Evolutionary conservation across 129 eudicot species (phyloP).

Genomic region (Flaveria ramosissima): DNA sequence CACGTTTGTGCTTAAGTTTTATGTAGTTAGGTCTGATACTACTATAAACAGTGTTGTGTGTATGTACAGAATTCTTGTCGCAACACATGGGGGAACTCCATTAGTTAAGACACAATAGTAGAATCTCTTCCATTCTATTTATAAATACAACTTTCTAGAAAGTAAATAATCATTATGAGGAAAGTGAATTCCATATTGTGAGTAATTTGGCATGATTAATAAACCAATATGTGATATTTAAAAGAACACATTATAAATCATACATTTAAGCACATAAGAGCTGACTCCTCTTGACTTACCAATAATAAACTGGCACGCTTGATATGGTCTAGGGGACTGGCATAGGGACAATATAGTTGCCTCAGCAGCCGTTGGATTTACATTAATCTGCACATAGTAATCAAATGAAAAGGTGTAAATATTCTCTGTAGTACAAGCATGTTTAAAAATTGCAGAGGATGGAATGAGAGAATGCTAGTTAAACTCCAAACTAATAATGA

Average conservation of each 20-base stretch:
- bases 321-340: slow-evolving; percentile 84
- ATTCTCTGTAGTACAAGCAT: slow-evolving; percentile 11
- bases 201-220: slow-evolving; percentile 11
- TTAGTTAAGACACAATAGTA: not conserved
- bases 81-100: no score
- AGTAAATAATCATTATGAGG: not conserved
- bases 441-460: not conserved
- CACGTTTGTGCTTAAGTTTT: no score
- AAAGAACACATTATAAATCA: slow-evolving; percentile 6
- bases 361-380: slow-evolving; percentile 90
- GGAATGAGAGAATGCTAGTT: not conserved
- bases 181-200: slow-evolving; percentile 1
- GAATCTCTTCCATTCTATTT: not conserved
- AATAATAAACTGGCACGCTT: slow-evolving; percentile 78
- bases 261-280: slow-evolving; percentile 15
- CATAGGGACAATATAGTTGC: slow-evolving; percentile 81
- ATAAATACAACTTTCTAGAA: not conserved
- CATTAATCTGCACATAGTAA: slow-evolving; percentile 62
- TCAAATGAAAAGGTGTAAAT: slow-evolving; percentile 5
- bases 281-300: slow-evolving; percentile 56
- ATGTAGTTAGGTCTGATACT: no score
- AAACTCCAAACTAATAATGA: slow-evolving; percentile 15
- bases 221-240: not conserved
- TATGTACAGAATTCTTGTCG: no score
- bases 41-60: no score